Conservation (phyloP, 345 rosid genomes). For the Populus davidiana region DNA sequence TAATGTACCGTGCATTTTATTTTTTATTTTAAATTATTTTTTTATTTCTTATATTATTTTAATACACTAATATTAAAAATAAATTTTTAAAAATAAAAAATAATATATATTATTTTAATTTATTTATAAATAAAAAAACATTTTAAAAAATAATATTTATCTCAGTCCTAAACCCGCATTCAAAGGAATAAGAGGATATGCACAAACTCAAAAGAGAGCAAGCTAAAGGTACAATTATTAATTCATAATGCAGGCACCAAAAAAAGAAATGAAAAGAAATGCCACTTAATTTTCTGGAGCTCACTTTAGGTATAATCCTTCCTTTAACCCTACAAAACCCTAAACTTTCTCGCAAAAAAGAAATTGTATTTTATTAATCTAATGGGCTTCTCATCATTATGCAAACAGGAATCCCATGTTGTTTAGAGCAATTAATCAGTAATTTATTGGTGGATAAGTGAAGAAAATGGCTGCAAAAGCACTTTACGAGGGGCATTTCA, state of each 20-base stretch:
- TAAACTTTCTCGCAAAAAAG: neutral
- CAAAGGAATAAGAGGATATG: neutral
- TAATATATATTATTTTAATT: no score
- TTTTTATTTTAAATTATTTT: neutral
- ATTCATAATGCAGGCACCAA: neutral
- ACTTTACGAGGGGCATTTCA: neutral
- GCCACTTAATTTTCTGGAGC: neutral
- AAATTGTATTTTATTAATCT: neutral
- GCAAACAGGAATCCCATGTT: slow-evolving; percentile 5
- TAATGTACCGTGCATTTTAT: no score
- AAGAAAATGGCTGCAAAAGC: neutral
- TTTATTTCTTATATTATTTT: no score
- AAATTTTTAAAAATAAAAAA: no score
- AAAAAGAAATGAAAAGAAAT: slow-evolving; percentile 2
- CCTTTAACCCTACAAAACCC: slow-evolving; percentile 16
- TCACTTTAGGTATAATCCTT: slow-evolving; percentile 10
- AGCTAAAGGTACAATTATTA: neutral
- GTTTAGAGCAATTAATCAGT: neutral
- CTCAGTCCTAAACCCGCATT: no score
- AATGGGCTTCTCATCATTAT: slow-evolving; percentile 13
- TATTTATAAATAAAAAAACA: no score
- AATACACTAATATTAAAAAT: no score
- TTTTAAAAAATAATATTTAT: no score
- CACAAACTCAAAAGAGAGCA: neutral
- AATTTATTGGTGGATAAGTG: neutral